Evolutionary conservation across 768 basidiomycete species (phyloP), one percentile per base, ranked within the genome.

Genomic region (Boletellus ananas): DNA sequence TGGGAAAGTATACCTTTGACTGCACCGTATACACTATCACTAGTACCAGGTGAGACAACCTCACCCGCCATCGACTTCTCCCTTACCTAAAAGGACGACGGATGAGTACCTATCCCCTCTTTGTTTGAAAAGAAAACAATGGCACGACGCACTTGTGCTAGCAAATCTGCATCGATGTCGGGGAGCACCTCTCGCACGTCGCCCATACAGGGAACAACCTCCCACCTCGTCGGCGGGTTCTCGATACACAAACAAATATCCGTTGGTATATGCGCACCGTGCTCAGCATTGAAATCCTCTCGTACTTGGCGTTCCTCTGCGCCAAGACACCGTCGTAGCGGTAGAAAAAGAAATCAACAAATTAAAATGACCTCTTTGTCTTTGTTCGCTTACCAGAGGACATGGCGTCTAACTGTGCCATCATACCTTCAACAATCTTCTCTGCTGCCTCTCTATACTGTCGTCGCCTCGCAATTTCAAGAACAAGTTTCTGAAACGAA

Each of bases 241-340:
- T 79, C 80, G 45, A 91, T 81, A 52, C 79, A 87, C 14, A 90
- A 70, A 62, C 90, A 92, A 34, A 93, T 75, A 56, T 93, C 90
- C 55, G 84, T 78, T 1, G 90, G 90, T 2, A 93, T 75, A 63
- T 85, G 79, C 12, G 75, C 74, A 0, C 88, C 90, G 43, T 91
- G 82, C 40, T 84, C 83, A 3, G 74, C 73, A 53, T 89, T 88
- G 66, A 93, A 93, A 31, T 75, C 76, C 41, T 77, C 75, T 34
- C 90, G 79, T 12, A 79, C 65, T 49, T 74, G 72, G 18, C 75
- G 74, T 64, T 93, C 90, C 70, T 88, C 90, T 92, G 60, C 7
- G 4, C 29, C 14, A 25, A 20, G 18, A 21, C 10, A 27, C 21
- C 0, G 9, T 11, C 6, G 16, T 41, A 36, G n/a, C 5, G 11